Percentiles rank a stretch among this genome's conserved stretches.
Evolutionary conservation across 768 basidiomycete species (phyloP).

Genomic region (Lactarius akahatsu): DNA sequence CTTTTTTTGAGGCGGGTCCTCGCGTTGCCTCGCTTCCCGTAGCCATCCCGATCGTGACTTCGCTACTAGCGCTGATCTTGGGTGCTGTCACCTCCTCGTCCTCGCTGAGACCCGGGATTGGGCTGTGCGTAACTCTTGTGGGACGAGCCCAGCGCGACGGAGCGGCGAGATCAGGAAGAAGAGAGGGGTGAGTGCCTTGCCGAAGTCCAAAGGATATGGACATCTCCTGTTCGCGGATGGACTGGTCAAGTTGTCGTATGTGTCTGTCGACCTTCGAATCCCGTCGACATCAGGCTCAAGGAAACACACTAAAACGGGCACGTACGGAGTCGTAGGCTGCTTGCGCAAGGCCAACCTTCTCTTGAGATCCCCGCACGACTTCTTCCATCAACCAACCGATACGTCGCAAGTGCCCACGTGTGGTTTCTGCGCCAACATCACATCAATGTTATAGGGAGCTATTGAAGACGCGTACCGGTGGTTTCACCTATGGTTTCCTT

Average conservation of each 20-base stretch:
- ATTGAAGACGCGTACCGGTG: not conserved
- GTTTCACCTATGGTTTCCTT: not conserved
- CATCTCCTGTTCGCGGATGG: slow-evolving; percentile 60
- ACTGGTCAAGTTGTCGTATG: slow-evolving; percentile 73
- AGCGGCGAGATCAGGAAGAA: slow-evolving; percentile 61
- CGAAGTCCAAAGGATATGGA: slow-evolving; percentile 53
- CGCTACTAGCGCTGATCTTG: slow-evolving; percentile 17
- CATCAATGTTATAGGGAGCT: not conserved
- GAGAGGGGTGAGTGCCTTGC: slow-evolving; percentile 52
- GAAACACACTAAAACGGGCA: not conserved
- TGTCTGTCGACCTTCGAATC: slow-evolving; percentile 69
- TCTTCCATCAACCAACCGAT: slow-evolving; percentile 28
- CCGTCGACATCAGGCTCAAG: not conserved
- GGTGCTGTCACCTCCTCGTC: slow-evolving; percentile 21
- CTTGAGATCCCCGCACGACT: slow-evolving; percentile 28
- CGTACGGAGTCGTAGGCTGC: slow-evolving; percentile 29
- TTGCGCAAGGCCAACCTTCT: slow-evolving; percentile 30
- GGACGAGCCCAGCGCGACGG: slow-evolving; percentile 51
- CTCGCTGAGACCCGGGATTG: slow-evolving; percentile 37
- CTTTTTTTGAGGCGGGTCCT: slow-evolving; percentile 21
- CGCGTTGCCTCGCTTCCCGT: slow-evolving; percentile 13
- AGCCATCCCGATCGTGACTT: slow-evolving; percentile 24
- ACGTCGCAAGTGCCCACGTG: slow-evolving; percentile 19
- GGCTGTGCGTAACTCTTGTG: slow-evolving; percentile 44
- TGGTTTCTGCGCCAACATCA: not conserved